phyloP scores from a whole-genome alignment of 176 grass and related monocot genomes.

The Juncus effusus region DNA sequence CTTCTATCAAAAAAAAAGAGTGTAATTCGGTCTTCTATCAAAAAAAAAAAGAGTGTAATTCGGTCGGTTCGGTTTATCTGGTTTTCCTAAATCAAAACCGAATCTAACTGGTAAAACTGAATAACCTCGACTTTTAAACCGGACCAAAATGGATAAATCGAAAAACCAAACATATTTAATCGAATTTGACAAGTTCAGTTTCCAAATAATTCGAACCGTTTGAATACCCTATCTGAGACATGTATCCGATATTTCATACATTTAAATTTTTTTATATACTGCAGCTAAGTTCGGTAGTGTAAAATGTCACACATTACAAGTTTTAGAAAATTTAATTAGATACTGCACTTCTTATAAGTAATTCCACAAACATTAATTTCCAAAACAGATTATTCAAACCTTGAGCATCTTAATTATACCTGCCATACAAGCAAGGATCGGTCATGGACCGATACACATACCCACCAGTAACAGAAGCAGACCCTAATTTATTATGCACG shows the following conservation, averaged over 20 bases:
- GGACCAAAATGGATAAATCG: too few relatives aligned
- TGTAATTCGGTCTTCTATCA: too few relatives aligned
- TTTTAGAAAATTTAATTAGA: neutral
- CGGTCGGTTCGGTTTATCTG: too few relatives aligned
- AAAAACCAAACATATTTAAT: too few relatives aligned
- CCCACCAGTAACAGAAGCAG: slow-evolving; percentile 60
- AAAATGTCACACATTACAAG: neutral
- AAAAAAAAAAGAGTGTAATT: too few relatives aligned
- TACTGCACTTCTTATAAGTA: neutral
- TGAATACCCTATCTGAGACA: neutral
- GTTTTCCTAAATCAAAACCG: too few relatives aligned
- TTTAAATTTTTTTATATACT: neutral
- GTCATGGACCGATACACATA: slow-evolving; percentile 62
- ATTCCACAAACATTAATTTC: neutral
- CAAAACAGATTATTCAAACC: neutral
- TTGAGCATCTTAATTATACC: slow-evolving; percentile 22
- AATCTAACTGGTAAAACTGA: too few relatives aligned
- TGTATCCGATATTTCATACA: neutral
- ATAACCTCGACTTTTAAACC: too few relatives aligned
- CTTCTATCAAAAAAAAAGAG: too few relatives aligned
- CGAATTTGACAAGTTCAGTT: too few relatives aligned
- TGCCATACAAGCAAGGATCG: slow-evolving; percentile 66
- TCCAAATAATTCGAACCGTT: neutral
- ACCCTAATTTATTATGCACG: slow-evolving; percentile 61
- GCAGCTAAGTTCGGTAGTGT: neutral